Evolutionary conservation across 306 rosid species (phyloP).

Genomic region (Betula pendula): DNA sequence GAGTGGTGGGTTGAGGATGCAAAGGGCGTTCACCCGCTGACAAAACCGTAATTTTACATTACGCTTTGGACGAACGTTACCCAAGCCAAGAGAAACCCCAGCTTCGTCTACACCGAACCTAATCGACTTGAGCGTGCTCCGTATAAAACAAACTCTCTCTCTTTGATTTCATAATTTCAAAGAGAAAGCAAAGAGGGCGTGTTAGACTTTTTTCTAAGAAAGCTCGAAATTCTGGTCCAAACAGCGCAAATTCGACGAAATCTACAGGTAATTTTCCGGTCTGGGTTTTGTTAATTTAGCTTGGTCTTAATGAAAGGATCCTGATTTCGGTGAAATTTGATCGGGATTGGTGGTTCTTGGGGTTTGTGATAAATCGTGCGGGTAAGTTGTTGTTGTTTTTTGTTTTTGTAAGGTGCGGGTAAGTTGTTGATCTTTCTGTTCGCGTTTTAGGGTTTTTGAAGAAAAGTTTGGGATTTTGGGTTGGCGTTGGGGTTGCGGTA

Average conservation of each 20-base stretch:
- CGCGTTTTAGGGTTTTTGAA: background rate
- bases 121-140: background rate
- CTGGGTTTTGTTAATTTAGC: background rate
- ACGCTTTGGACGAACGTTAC: slow-evolving; percentile 23
- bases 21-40: too few species aligned
- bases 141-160: background rate
- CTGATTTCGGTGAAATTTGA: background rate
- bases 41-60: background rate
- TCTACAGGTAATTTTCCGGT: background rate
- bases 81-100: background rate
- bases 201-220: background rate
- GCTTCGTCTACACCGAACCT: slow-evolving; percentile 16
- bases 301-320: background rate
- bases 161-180: background rate
- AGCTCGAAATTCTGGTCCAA: background rate
- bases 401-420: too few species aligned
- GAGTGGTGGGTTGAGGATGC: too few species aligned
- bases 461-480: background rate
- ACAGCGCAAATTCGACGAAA: background rate
- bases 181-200: background rate
- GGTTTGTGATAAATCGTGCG: background rate
- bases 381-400: background rate
- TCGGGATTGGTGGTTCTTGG: background rate
- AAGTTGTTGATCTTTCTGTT: background rate
- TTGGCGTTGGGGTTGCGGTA: background rate